Conservation (phyloP, 805 yeast genomes). For the Pichia nakasei region DNA sequence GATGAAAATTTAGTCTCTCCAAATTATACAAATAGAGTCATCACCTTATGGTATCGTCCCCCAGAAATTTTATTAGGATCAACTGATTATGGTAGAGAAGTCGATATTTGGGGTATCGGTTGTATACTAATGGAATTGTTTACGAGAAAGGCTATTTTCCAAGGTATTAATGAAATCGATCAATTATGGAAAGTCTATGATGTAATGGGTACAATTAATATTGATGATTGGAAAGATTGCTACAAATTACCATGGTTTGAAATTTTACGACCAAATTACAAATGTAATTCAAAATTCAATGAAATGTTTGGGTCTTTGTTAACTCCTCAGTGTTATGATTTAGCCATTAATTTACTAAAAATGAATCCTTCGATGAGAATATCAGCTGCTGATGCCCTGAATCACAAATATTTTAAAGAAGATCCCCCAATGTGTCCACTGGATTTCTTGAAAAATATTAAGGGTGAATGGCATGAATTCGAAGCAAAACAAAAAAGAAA, state of each 20-base stretch:
- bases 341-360: constrained; percentile 53
- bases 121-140: constrained; percentile 81
- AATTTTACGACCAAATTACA: constrained; percentile 54
- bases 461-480: constrained; percentile 95
- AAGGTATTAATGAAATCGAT: constrained; percentile 81
- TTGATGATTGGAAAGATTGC: constrained; percentile 69
- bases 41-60: constrained; percentile 95
- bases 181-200: constrained; percentile 72
- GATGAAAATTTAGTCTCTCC: constrained; percentile 44
- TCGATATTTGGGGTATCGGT: constrained; percentile 96
- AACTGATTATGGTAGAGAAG: constrained; percentile 81
- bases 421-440: constrained; percentile 61
- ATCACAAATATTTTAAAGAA: constrained; percentile 61
- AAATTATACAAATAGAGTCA: constrained; percentile 90
- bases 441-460: constrained; percentile 41
- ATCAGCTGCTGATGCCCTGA: constrained; percentile 60
- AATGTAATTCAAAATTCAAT: constrained; percentile 31
- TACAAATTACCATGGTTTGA: constrained; percentile 88
- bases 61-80: constrained; percentile 89
- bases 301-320: constrained; percentile 32
- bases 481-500: constrained; percentile 79
- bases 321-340: constrained; percentile 49
- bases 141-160: constrained; percentile 67
- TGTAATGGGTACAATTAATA: constrained; percentile 79
- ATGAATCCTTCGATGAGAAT: constrained; percentile 65